phyloP scores from a whole-genome alignment of 179 eudicot species.

The Carnegiea gigantea region DNA sequence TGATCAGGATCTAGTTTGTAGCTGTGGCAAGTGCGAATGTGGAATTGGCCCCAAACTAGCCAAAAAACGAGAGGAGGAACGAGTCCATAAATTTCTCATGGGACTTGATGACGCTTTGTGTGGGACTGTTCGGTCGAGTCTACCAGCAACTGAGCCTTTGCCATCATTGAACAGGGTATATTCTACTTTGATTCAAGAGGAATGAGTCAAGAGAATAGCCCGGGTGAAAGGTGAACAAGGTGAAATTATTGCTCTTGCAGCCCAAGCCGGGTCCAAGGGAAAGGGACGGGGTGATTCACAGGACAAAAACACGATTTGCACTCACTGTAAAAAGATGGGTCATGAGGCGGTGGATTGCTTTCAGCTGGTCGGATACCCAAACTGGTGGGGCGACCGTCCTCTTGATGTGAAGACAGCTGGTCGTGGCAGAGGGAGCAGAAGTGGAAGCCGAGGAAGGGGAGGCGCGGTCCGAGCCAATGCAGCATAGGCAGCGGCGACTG shows the following conservation, averaged over 20 bases:
- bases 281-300: not conserved
- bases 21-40: not conserved
- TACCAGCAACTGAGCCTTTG: not conserved
- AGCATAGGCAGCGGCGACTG: no score
- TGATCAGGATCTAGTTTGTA: no score
- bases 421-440: not conserved
- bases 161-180: not conserved
- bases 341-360: not conserved
- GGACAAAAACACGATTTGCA: not conserved
- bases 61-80: not conserved
- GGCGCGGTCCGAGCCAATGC: not conserved
- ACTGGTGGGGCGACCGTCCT: not conserved
- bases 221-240: not conserved
- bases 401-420: not conserved
- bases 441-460: not conserved
- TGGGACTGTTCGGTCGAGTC: not conserved
- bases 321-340: not conserved
- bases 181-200: constrained; percentile 4
- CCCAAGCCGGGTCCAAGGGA: not conserved
- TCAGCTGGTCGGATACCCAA: not conserved
- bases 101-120: no score
- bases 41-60: not conserved
- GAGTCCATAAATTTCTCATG: not conserved
- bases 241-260: not conserved
- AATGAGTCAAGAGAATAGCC: not conserved